Evolutionary conservation across 768 basidiomycete genomes (phyloP).

Genomic region (Kwoniella sp.): DNA sequence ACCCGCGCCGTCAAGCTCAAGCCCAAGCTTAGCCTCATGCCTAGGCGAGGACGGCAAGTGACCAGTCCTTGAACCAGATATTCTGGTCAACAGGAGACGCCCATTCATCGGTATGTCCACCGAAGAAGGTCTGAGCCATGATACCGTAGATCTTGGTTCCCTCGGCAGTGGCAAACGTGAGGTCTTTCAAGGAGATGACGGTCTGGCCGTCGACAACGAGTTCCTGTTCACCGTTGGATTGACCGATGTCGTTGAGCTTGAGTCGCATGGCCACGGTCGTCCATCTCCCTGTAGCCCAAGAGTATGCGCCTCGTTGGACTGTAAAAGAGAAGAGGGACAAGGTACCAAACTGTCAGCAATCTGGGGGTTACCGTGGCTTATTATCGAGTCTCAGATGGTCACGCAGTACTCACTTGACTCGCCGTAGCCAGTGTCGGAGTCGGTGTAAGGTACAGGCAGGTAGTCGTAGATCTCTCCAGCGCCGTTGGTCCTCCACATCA

Average conservation of each 20-base stretch:
- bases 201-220: conserved; percentile 69
- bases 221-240: conserved; percentile 73
- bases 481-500: conserved; percentile 71
- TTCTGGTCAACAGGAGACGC: conserved; percentile 68
- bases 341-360: too few relatives aligned
- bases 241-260: conserved; percentile 70
- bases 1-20: too few relatives aligned
- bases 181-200: conserved; percentile 64
- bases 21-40: not conserved
- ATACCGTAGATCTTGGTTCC: conserved; percentile 67
- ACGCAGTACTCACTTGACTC: conserved; percentile 52
- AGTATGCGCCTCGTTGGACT: conserved; percentile 70
- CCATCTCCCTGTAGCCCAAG: conserved; percentile 68
- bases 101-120: conserved; percentile 58
- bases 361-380: too few relatives aligned
- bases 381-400: too few relatives aligned
- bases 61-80: conserved; percentile 71
- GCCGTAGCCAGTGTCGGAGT: conserved; percentile 63
- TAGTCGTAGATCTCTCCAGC: conserved; percentile 73
- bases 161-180: conserved; percentile 63
- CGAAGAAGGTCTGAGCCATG: conserved; percentile 72
- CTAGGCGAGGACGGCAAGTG: conserved; percentile 62
- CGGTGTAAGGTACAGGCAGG: conserved; percentile 59
- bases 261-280: conserved; percentile 72
- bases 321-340: too few relatives aligned